A percentile compares a stretch with the other conserved stretches of the same genome.
These are phyloP conservation scores for Wickerhamiella bombiphila DNA, from an alignment of 805 yeast genomes.

Conservation along the genomic window DNA sequence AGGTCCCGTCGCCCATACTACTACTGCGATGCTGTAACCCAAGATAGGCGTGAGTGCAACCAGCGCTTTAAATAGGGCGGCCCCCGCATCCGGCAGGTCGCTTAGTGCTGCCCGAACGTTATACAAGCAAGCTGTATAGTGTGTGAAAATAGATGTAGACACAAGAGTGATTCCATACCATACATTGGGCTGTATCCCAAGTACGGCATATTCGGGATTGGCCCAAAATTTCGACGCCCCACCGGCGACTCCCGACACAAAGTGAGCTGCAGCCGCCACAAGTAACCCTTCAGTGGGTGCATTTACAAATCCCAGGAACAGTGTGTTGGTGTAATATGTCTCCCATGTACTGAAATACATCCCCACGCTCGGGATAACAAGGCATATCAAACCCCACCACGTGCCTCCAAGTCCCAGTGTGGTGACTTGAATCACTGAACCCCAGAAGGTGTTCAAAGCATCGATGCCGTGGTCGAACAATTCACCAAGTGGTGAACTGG, in stretches of 20 bases:
- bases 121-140: conserved; percentile 52
- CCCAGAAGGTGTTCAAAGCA: conserved; percentile 64
- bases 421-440: conserved; percentile 58
- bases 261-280: conserved; percentile 42
- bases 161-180: conserved; percentile 21
- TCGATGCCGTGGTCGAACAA: conserved; percentile 83
- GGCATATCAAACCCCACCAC: conserved; percentile 27
- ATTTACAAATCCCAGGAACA: conserved; percentile 66
- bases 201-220: conserved; percentile 21
- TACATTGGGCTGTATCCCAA: conserved; percentile 3
- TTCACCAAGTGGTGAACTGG: conserved; percentile 90
- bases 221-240: conserved; percentile 30
- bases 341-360: conserved; percentile 78
- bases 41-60: conserved; percentile 51
- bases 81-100: conserved; percentile 31
- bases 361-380: conserved; percentile 34
- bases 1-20: conserved; percentile 30
- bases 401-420: conserved; percentile 64
- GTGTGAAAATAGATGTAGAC: conserved; percentile 33
- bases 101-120: conserved; percentile 29
- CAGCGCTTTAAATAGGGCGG: conserved; percentile 23
- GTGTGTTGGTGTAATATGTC: conserved; percentile 76
- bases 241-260: conserved; percentile 38
- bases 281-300: conserved; percentile 96
- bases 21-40: conserved; percentile 35